phyloP scores from a whole-genome alignment of 192 early-diverging fungal genomes.

The Coemansia erecta region DNA sequence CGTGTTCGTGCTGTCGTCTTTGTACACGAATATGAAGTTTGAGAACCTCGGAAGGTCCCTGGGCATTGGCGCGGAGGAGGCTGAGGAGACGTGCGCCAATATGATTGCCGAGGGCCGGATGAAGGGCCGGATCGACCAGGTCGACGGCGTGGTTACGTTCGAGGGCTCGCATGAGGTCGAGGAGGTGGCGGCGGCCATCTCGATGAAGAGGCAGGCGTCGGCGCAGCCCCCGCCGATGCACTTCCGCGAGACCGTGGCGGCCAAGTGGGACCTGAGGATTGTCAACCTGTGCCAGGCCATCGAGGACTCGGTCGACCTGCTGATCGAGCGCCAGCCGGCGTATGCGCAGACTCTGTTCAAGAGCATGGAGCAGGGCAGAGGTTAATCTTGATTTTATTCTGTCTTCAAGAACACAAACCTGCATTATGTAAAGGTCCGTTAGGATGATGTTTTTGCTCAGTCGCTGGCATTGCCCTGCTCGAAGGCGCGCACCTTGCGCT shows the following conservation, averaged over 20 bases:
- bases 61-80: slow-evolving; percentile 72
- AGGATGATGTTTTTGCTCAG: no score
- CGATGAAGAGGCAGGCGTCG: slow-evolving; percentile 25
- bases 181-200: slow-evolving; percentile 37
- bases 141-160: slow-evolving; percentile 82
- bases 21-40: slow-evolving; percentile 93
- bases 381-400: no score
- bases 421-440: no score
- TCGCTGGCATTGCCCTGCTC: slow-evolving; percentile 4
- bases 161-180: slow-evolving; percentile 59
- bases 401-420: no score
- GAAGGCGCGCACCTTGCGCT: slow-evolving; percentile 28
- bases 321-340: slow-evolving; percentile 45
- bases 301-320: slow-evolving; percentile 46
- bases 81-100: slow-evolving; percentile 77
- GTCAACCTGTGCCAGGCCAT: slow-evolving; percentile 43
- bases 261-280: slow-evolving; percentile 44
- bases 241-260: slow-evolving; percentile 39
- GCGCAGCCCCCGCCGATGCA: slow-evolving; percentile 41
- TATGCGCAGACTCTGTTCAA: slow-evolving; percentile 37
- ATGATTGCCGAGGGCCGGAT: slow-evolving; percentile 93
- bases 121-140: slow-evolving; percentile 90
- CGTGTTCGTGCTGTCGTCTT: slow-evolving; percentile 77
- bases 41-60: slow-evolving; percentile 78
- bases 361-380: background rate